Evolutionary conservation across 2,329 filamentous ascomycete genomes (phyloP).

Genomic region (Alternaria postmessia): DNA sequence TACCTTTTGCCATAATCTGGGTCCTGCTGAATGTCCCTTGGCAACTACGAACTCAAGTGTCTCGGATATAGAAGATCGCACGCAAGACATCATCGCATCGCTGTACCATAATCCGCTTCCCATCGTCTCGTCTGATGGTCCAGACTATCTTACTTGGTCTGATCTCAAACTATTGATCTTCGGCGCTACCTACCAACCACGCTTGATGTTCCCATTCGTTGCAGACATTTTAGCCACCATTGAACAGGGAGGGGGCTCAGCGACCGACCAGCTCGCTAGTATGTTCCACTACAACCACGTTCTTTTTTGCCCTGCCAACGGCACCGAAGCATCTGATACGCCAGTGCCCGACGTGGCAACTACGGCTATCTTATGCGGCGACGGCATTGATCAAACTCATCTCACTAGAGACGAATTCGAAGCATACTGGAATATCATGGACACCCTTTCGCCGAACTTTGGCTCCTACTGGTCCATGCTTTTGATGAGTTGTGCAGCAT

Average conservation of each 20-base stretch:
- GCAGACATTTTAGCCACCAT: conserved; percentile 48
- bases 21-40: conserved; percentile 52
- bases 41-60: conserved; percentile 44
- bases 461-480: conserved; percentile 52
- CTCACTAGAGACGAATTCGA: conserved; percentile 39
- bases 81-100: conserved; percentile 44
- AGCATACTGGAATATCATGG: conserved; percentile 46
- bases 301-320: conserved; percentile 39
- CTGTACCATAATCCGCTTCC: conserved; percentile 54
- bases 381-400: conserved; percentile 47
- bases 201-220: conserved; percentile 43
- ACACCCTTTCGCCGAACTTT: conserved; percentile 43
- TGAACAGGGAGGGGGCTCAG: conserved; percentile 35
- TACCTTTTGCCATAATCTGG: conserved; percentile 54
- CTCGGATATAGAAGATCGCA: conserved; percentile 47
- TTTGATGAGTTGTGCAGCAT: conserved; percentile 50
- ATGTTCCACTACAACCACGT: conserved; percentile 29
- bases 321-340: conserved; percentile 18
- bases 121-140: conserved; percentile 38
- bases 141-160: conserved; percentile 52
- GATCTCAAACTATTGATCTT: conserved; percentile 52
- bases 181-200: conserved; percentile 48
- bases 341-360: conserved; percentile 18
- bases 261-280: conserved; percentile 33
- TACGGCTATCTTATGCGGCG: conserved; percentile 52